These are phyloP conservation scores for Solanum dulcamara DNA, from an alignment of 257 asterid species.

Conservation along the genomic window DNA sequence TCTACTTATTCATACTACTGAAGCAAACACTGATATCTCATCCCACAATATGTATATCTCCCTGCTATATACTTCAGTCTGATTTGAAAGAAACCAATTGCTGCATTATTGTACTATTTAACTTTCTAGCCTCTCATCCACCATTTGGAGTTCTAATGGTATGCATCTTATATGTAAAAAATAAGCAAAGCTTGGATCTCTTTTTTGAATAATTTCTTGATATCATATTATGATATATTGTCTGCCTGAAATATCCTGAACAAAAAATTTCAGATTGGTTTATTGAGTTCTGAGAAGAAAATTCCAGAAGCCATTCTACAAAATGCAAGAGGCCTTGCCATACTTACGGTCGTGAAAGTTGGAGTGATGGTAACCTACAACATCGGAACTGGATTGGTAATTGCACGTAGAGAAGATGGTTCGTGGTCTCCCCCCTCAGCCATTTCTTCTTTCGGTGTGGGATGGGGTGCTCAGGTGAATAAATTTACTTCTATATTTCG, in stretches of 20 bases:
- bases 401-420: slow-evolving; percentile 90
- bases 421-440: slow-evolving; percentile 99
- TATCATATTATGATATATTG: background rate
- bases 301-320: slow-evolving; percentile 82
- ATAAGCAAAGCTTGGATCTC: background rate
- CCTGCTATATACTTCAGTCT: background rate
- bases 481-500: background rate
- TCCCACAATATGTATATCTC: background rate
- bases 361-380: slow-evolving; percentile 93
- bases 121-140: background rate
- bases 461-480: slow-evolving; percentile 99
- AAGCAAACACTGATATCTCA: background rate
- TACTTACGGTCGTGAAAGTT: slow-evolving; percentile 80
- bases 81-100: background rate
- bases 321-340: slow-evolving; percentile 89
- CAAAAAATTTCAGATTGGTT: slow-evolving; percentile 49
- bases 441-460: slow-evolving; percentile 78
- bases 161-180: background rate
- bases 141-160: background rate
- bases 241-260: background rate
- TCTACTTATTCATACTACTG: background rate
- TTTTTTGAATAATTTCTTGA: background rate
- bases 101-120: background rate
- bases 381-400: slow-evolving; percentile 87
- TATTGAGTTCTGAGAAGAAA: slow-evolving; percentile 64